A percentile compares a stretch with the other conserved stretches of the same genome.
phyloP scores from a whole-genome alignment of 2,329 filamentous ascomycete genomes.

The Colletotrichum sp. region DNA sequence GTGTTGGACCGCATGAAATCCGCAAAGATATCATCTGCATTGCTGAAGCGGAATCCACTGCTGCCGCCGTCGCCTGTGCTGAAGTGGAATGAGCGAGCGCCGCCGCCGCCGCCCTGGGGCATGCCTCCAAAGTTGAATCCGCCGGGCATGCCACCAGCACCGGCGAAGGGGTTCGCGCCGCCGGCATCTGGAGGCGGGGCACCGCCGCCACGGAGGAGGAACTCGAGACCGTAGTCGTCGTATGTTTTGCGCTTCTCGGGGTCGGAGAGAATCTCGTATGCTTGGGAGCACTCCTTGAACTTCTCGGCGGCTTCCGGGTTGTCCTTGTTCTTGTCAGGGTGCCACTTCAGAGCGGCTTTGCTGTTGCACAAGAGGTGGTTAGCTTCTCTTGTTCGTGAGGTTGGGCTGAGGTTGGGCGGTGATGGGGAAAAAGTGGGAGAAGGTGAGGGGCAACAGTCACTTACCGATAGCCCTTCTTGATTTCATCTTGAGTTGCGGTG shows the following conservation, averaged over 20 bases:
- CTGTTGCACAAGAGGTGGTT: slow-evolving; percentile 49
- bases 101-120: slow-evolving; percentile 45
- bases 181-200: slow-evolving; percentile 67
- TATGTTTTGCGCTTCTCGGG: slow-evolving; percentile 96
- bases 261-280: slow-evolving; percentile 97
- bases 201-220: slow-evolving; percentile 81
- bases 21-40: slow-evolving; percentile 83
- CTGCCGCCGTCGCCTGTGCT: slow-evolving; percentile 54
- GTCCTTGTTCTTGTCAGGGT: slow-evolving; percentile 98
- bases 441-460: slow-evolving; percentile 28
- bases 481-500: slow-evolving; percentile 86
- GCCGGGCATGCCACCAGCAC: slow-evolving; percentile 58
- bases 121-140: slow-evolving; percentile 56
- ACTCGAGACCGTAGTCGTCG: slow-evolving; percentile 93
- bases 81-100: slow-evolving; percentile 68
- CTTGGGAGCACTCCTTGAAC: slow-evolving; percentile 98
- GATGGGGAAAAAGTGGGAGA: background rate
- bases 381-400: slow-evolving; percentile 28
- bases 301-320: slow-evolving; percentile 85
- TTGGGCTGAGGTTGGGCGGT: slow-evolving; percentile 5
- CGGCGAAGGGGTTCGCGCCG: slow-evolving; percentile 65
- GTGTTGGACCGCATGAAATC: slow-evolving; percentile 74
- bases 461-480: slow-evolving; percentile 95
- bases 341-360: slow-evolving; percentile 88
- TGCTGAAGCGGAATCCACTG: slow-evolving; percentile 82